phyloP scores from a whole-genome alignment of 1,139 yeast species.

The Spencermartinsiella ligniputridi region DNA sequence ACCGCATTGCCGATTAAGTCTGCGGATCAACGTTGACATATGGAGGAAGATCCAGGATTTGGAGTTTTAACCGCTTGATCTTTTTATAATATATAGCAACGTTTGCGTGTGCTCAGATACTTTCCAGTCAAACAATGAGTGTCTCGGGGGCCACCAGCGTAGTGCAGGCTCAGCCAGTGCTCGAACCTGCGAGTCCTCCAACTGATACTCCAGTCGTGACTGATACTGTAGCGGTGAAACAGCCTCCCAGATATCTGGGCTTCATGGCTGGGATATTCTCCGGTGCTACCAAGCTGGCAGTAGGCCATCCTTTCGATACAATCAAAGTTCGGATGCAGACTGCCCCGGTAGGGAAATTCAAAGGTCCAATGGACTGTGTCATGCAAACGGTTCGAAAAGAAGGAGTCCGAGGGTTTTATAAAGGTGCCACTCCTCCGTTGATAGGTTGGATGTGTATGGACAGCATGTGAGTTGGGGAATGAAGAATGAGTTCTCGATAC shows the following conservation, averaged over 20 bases:
- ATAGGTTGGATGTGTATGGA: constrained; percentile 95
- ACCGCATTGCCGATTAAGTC: too few relatives aligned
- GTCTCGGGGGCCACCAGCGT: too few relatives aligned
- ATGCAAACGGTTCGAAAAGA: constrained; percentile 66
- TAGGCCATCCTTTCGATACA: constrained; percentile 93
- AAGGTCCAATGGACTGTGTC: constrained; percentile 80
- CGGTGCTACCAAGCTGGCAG: constrained; percentile 80
- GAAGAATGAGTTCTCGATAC: background rate
- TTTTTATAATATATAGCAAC: too few relatives aligned
- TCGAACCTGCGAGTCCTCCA: too few relatives aligned
- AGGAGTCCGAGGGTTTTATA: constrained; percentile 72
- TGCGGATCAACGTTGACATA: too few relatives aligned
- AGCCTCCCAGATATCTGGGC: constrained; percentile 40
- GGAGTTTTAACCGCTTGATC: too few relatives aligned
- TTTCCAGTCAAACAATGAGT: too few relatives aligned
- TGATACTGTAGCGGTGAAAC: background rate
- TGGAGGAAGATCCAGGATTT: too few relatives aligned
- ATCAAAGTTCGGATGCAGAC: constrained; percentile 91
- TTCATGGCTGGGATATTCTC: constrained; percentile 85
- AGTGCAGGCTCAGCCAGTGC: too few relatives aligned
- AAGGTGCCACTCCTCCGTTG: constrained; percentile 89
- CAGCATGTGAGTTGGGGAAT: constrained; percentile 33
- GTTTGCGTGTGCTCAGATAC: too few relatives aligned
- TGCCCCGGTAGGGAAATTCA: constrained; percentile 63
- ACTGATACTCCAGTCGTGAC: background rate